Evolutionary conservation across 192 early-diverging fungal genomes (phyloP).

Genomic region (Podila minutissima): DNA sequence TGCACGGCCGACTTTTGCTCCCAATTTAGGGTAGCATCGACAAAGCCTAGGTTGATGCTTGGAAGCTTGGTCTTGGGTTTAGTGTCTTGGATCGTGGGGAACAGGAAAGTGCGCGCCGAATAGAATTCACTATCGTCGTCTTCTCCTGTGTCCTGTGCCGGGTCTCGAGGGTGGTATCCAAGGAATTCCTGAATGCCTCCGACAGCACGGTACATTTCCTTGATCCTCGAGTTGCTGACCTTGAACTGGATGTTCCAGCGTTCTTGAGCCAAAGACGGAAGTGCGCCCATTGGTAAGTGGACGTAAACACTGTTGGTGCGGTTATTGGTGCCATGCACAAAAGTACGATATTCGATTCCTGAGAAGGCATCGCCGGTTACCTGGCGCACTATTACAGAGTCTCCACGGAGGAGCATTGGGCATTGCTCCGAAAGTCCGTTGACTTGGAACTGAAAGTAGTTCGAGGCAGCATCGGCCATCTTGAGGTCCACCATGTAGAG

Average conservation of each 20-base stretch:
- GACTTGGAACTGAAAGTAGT: conserved; percentile 50
- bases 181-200: conserved; percentile 46
- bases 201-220: conserved; percentile 46
- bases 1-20: conserved; percentile 46
- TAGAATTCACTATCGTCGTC: conserved; percentile 29
- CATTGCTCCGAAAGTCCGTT: conserved; percentile 39
- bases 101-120: conserved; percentile 36
- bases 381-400: conserved; percentile 32
- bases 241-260: conserved; percentile 50
- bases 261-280: conserved; percentile 33
- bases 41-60: conserved; percentile 32
- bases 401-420: conserved; percentile 40
- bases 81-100: conserved; percentile 42
- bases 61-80: conserved; percentile 24
- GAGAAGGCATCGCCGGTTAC: conserved; percentile 32
- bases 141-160: conserved; percentile 3
- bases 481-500: conserved; percentile 40
- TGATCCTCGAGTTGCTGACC: conserved; percentile 33
- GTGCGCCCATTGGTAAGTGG: conserved; percentile 38
- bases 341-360: conserved; percentile 36
- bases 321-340: conserved; percentile 47
- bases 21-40: conserved; percentile 42
- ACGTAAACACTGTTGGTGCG: conserved; percentile 45
- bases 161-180: conserved; percentile 46
- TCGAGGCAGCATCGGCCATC: conserved; percentile 17